Evolutionary conservation across 2,329 filamentous ascomycete species (phyloP).

Genomic region (Aspergillus hiratsukae): DNA sequence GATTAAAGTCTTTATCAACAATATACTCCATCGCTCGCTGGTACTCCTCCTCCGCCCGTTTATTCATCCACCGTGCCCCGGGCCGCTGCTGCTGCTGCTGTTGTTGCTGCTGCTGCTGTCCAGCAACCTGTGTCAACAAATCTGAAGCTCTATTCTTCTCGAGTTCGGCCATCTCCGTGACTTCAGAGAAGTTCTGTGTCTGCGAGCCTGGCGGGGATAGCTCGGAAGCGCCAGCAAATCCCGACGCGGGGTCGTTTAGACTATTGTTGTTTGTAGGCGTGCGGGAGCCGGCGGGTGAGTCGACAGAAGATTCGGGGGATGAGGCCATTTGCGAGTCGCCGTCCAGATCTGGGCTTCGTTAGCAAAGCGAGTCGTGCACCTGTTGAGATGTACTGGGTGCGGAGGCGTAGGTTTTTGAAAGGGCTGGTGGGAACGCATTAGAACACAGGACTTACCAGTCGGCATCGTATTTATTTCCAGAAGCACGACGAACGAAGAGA

Average conservation of each 20-base stretch:
- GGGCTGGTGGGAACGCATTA: not conserved
- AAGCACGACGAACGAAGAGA: not conserved
- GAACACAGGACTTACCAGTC: not conserved
- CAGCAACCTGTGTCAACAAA: not conserved
- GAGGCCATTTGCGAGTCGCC: conserved; percentile 56
- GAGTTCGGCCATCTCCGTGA: not conserved
- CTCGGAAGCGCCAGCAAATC: conserved; percentile 35
- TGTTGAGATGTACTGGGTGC: not conserved
- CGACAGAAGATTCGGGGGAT: conserved; percentile 42
- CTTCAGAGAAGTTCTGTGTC: conserved; percentile 9
- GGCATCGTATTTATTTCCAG: not conserved
- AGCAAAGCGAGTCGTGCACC: not conserved
- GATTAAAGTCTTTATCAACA: conserved; percentile 50
- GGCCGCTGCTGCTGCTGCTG: conserved; percentile 38
- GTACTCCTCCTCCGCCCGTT: conserved; percentile 55
- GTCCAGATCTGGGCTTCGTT: conserved; percentile 42
- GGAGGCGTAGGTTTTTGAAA: not conserved
- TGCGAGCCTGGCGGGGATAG: conserved; percentile 55
- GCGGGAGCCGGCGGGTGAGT: conserved; percentile 34
- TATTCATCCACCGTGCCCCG: conserved; percentile 52
- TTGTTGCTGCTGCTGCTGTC: conserved; percentile 7
- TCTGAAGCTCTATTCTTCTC: not conserved
- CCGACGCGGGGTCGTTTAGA: conserved; percentile 18
- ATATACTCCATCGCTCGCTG: conserved; percentile 47
- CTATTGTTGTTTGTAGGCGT: conserved; percentile 35